A percentile compares a stretch with the other conserved stretches of the same genome.
These are phyloP conservation scores for Parvularia atlantis DNA, from an alignment of 78 protist genomes.

Conservation along the genomic window DNA sequence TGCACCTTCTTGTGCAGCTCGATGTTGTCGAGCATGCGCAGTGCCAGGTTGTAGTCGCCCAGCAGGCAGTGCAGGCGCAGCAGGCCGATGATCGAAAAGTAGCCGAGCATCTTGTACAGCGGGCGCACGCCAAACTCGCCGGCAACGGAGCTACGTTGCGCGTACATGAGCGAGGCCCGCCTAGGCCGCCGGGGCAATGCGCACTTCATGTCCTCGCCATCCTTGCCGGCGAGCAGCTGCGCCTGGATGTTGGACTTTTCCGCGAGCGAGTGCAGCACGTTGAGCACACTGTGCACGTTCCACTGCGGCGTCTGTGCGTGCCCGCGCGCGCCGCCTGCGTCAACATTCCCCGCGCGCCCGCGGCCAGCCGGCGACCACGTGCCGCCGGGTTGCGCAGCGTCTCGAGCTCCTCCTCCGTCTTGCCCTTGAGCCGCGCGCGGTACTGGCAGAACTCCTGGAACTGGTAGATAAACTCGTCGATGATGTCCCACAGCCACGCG, in stretches of 20 bases:
- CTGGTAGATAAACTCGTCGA: conserved; percentile 88
- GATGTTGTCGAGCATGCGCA: conserved; percentile 41
- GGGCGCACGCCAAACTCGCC: conserved; percentile 44
- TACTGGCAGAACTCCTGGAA: conserved; percentile 60
- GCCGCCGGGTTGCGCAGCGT: neutral
- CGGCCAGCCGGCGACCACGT: too few relatives aligned
- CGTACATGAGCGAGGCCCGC: too few relatives aligned
- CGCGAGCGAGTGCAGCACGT: conserved; percentile 25
- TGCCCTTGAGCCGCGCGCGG: conserved; percentile 15
- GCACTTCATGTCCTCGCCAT: conserved; percentile 11
- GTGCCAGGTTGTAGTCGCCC: conserved; percentile 66
- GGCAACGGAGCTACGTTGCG: neutral
- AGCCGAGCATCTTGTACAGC: conserved; percentile 54
- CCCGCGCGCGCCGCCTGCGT: too few relatives aligned
- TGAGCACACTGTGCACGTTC: conserved; percentile 18
- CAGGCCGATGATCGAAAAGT: conserved; percentile 56
- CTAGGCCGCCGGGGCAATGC: too few relatives aligned
- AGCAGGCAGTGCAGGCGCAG: conserved; percentile 74
- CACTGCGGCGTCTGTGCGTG: neutral
- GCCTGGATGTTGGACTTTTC: conserved; percentile 17
- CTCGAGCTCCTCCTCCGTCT: too few relatives aligned
- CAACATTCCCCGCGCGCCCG: too few relatives aligned
- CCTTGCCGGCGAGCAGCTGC: conserved; percentile 11
- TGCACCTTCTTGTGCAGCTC: conserved; percentile 33
- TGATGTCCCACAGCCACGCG: conserved; percentile 89